These are phyloP conservation scores for Pseudevernia furfuracea DNA, from an alignment of 495 filamentous ascomycete genomes.

Conservation along the genomic window DNA sequence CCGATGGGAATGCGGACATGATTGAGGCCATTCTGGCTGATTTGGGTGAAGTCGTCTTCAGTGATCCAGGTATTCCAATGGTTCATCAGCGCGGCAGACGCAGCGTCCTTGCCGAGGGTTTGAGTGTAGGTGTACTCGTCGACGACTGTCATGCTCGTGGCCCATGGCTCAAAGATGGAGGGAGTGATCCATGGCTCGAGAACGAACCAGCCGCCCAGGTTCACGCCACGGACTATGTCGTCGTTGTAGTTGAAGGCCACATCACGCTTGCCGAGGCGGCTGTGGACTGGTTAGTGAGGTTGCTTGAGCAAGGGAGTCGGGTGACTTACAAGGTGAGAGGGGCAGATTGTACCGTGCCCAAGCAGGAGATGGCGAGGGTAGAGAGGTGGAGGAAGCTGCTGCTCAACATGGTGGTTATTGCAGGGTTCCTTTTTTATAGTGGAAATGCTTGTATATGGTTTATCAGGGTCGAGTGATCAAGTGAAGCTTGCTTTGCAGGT, in stretches of 20 bases:
- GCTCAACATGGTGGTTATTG: conserved; percentile 33
- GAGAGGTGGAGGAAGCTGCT: conserved; percentile 33
- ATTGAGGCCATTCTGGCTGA: conserved; percentile 59
- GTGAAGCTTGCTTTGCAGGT: not conserved
- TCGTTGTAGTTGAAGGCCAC: conserved; percentile 32
- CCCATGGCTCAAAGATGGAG: conserved; percentile 45
- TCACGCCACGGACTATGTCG: conserved; percentile 41
- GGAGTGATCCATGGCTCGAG: conserved; percentile 60
- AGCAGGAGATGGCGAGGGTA: conserved; percentile 33
- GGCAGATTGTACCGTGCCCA: conserved; percentile 32
- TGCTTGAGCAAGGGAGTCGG: conserved; percentile 5
- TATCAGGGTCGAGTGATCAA: not conserved
- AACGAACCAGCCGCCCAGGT: conserved; percentile 45
- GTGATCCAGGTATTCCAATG: conserved; percentile 64
- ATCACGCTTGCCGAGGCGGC: conserved; percentile 32
- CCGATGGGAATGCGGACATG: conserved; percentile 74
- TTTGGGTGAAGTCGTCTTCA: conserved; percentile 57
- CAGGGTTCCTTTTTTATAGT: not conserved
- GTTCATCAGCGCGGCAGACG: conserved; percentile 37
- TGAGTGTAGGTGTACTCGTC: conserved; percentile 56
- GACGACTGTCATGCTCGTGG: conserved; percentile 40
- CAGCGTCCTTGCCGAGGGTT: conserved; percentile 44
- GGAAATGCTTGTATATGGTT: conserved; percentile 7
- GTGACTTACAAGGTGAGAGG: conserved; percentile 32
- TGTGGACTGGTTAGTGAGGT: conserved; percentile 20